Conservation (phyloP, 1,284 basidiomycete species). For the Trichosporon ovoides region DNA sequence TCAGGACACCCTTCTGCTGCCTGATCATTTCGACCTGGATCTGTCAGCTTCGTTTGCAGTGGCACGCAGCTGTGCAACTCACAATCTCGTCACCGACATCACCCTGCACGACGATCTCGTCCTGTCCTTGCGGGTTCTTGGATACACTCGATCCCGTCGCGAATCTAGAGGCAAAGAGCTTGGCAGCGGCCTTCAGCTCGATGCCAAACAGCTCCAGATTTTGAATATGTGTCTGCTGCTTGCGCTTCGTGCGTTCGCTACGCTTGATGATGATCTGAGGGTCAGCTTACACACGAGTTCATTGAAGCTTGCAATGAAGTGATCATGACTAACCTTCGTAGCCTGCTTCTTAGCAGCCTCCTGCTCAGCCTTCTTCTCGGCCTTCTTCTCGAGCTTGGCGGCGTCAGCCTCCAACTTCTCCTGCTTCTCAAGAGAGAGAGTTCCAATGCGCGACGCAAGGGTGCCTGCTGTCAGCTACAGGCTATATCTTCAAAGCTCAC, state of each 20-base stretch:
- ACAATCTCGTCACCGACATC: conserved; percentile 80
- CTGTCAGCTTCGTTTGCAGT: conserved; percentile 4
- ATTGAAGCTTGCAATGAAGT: background rate
- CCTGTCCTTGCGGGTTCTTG: conserved; percentile 80
- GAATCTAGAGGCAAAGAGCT: conserved; percentile 84
- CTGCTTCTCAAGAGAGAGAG: conserved; percentile 77
- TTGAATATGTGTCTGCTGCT: conserved; percentile 78
- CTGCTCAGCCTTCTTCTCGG: conserved; percentile 69
- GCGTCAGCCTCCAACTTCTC: conserved; percentile 79
- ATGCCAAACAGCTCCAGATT: conserved; percentile 83
- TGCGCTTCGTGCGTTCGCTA: conserved; percentile 86
- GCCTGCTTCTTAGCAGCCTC: conserved; percentile 67
- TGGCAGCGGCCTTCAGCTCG: conserved; percentile 88
- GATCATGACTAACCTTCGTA: conserved; percentile 14
- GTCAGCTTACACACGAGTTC: conserved; percentile 11
- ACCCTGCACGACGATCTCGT: conserved; percentile 94
- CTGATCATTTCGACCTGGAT: conserved; percentile 44
- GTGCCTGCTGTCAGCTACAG: conserved; percentile 49
- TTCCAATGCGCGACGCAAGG: conserved; percentile 73
- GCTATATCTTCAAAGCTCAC: background rate
- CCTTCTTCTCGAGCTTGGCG: conserved; percentile 88
- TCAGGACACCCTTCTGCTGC: conserved; percentile 46
- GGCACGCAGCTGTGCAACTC: conserved; percentile 20
- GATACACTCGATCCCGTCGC: conserved; percentile 87
- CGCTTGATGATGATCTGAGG: conserved; percentile 77